Percentiles rank a stretch among this genome's conserved stretches.
These are phyloP conservation scores for Naganishia onofrii DNA, from an alignment of 768 basidiomycete species.

Conservation along the genomic window DNA sequence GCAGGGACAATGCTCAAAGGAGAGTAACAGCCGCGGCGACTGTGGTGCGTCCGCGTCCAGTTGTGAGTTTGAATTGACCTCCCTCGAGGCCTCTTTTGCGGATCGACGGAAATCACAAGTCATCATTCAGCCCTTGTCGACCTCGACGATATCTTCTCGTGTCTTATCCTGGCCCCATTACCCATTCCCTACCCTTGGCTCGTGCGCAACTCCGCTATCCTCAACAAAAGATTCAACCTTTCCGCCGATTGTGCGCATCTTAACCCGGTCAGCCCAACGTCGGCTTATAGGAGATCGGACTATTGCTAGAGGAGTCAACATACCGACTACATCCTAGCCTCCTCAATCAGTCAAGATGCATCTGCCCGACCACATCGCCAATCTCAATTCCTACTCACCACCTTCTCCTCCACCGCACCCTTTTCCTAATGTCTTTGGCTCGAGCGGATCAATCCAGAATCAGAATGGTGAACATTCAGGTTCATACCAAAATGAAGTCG, in stretches of 20 bases:
- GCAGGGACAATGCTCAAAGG: background rate
- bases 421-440: slow-evolving; percentile 20
- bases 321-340: too few species aligned
- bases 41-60: slow-evolving; percentile 1
- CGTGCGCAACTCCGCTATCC: too few species aligned
- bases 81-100: background rate
- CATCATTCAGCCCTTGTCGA: background rate
- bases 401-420: slow-evolving; percentile 18
- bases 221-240: background rate
- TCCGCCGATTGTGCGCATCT: background rate
- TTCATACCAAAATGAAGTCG: slow-evolving; percentile 9
- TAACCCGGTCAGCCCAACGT: background rate
- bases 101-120: background rate
- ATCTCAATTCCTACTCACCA: slow-evolving; percentile 29
- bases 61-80: background rate
- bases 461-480: slow-evolving; percentile 2
- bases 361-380: slow-evolving; percentile 32
- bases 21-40: too few species aligned
- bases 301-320: background rate
- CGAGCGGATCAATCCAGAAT: background rate
- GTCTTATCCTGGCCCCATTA: background rate
- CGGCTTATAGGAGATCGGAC: slow-evolving; percentile 2
- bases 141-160: background rate
- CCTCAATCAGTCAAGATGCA: slow-evolving; percentile 20
- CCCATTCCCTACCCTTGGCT: too few species aligned